Base-by-base conservation (phyloP, 2,329 filamentous ascomycete genomes). In the Rutstroemia sp. region DNA sequence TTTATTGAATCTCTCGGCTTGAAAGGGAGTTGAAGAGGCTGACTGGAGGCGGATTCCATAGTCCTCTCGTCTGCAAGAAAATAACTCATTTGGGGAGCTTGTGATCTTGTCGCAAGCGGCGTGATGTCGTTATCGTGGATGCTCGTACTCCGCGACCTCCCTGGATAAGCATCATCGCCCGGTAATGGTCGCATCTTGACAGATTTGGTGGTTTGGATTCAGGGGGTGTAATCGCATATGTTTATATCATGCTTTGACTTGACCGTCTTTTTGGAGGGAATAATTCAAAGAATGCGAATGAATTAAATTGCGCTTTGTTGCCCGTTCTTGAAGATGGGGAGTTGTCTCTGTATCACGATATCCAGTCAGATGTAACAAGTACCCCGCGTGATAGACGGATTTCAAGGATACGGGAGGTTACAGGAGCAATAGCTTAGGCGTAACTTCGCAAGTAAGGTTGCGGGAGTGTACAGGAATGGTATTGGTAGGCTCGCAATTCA, bases 61-160 rank as follows among this genome's bases (percentile, higher is more conserved):
- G 73, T 70, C 47, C 75, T 73, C 66, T 80, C 79, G 62, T 79
- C 76, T 62, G 75, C 74, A 50, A 81, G 65, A 60, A 78, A 74
- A 61, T 77, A 80, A 53, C 75, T 78, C 75, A 80, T 79, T 49
- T 77, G 75, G 53, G 72, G 72, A 50, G 61, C 55, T 49, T 66
- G 59, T 64, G 69, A 47, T 68, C 63, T 54, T 63, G 65, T 27
- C 68, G 66, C 62, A 62, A 73, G 54, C 62, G 70, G 69, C 38
- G 69, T 69, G 34, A 64, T 61, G 41, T 72, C 69, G 66, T 70
- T 69, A 66, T 75, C 71, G 63, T 68, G 61, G 60, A 64, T 62
- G 62, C 66, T 69, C 27, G 68, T 67, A 62, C 73, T 73, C 18
- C 65, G 66, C 59, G 71, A 71, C 63, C 74, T 72, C 62, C 66